Conservation (phyloP, 805 yeast species). For the Teunomyces tritomae region DNA sequence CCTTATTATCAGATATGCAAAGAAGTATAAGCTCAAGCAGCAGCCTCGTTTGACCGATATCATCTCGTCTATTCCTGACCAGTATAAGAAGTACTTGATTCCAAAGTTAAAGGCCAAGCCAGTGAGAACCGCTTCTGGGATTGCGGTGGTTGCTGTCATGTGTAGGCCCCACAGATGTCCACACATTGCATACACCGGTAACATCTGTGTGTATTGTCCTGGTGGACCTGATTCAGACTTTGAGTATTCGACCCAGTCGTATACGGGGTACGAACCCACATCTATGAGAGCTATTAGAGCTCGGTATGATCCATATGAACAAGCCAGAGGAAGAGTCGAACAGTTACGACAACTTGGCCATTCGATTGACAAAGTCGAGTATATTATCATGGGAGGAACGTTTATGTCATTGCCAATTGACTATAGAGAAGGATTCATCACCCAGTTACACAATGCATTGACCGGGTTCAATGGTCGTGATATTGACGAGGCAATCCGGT, state of each 20-base stretch:
- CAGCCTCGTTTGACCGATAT: slow-evolving; percentile 96
- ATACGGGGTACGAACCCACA: slow-evolving; percentile 98
- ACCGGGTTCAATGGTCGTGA: slow-evolving; percentile 88
- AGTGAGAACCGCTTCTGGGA: slow-evolving; percentile 96
- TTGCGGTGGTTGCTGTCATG: slow-evolving; percentile 99
- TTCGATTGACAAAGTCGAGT: slow-evolving; percentile 95
- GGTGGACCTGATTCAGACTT: slow-evolving; percentile 99
- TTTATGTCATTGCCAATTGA: slow-evolving; percentile 92
- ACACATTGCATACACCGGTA: slow-evolving; percentile 97
- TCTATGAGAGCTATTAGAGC: slow-evolving; percentile 99
- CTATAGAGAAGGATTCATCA: slow-evolving; percentile 85
- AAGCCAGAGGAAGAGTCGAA: slow-evolving; percentile 95
- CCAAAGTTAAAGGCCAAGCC: slow-evolving; percentile 98
- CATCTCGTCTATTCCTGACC: slow-evolving; percentile 93
- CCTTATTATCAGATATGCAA: slow-evolving; percentile 76
- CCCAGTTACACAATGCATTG: slow-evolving; percentile 89
- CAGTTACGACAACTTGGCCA: slow-evolving; percentile 95
- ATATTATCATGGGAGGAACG: slow-evolving; percentile 98
- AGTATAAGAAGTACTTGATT: slow-evolving; percentile 82
- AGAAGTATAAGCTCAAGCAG: slow-evolving; percentile 84
- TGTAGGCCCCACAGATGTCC: slow-evolving; percentile 99
- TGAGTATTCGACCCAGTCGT: slow-evolving; percentile 96
- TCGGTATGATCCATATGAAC: slow-evolving; percentile 96
- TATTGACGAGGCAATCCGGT: slow-evolving; percentile 84
- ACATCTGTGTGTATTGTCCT: slow-evolving; percentile 97